phyloP scores from a whole-genome alignment of 805 yeast genomes.

The Wickerhamomyces bisporus region DNA sequence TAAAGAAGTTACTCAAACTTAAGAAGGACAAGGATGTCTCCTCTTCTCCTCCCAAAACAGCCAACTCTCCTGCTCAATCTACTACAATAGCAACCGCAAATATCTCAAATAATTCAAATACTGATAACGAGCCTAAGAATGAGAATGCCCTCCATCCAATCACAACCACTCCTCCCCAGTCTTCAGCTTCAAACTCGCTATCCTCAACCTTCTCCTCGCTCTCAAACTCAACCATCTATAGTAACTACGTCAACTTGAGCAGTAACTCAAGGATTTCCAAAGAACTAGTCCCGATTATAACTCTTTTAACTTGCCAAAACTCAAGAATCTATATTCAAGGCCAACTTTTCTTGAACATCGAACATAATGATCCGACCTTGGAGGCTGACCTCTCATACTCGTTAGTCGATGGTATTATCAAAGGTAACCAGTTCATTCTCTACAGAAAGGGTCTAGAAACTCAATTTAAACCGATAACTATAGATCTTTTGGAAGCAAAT shows the following conservation, averaged over 20 bases:
- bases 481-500: conserved; percentile 17
- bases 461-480: conserved; percentile 38
- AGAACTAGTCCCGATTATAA: conserved; percentile 68
- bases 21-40: background rate
- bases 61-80: too few relatives aligned
- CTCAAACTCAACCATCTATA: conserved; percentile 4
- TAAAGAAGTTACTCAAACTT: background rate
- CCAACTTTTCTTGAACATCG: conserved; percentile 39
- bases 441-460: conserved; percentile 30
- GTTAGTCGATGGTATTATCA: conserved; percentile 22
- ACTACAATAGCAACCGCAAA: too few relatives aligned
- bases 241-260: conserved; percentile 8
- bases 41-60: too few relatives aligned
- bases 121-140: too few relatives aligned
- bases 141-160: background rate
- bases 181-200: too few relatives aligned
- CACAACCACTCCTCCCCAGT: background rate
- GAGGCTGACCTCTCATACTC: conserved; percentile 18
- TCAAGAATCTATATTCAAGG: conserved; percentile 47
- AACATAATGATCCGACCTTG: conserved; percentile 20
- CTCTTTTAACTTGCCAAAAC: conserved; percentile 65
- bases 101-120: too few relatives aligned
- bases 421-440: conserved; percentile 55
- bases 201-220: background rate
- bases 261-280: conserved; percentile 37